These are phyloP conservation scores for Amphicarpaea edgeworthii DNA, from an alignment of 306 rosid species.

Conservation along the genomic window DNA sequence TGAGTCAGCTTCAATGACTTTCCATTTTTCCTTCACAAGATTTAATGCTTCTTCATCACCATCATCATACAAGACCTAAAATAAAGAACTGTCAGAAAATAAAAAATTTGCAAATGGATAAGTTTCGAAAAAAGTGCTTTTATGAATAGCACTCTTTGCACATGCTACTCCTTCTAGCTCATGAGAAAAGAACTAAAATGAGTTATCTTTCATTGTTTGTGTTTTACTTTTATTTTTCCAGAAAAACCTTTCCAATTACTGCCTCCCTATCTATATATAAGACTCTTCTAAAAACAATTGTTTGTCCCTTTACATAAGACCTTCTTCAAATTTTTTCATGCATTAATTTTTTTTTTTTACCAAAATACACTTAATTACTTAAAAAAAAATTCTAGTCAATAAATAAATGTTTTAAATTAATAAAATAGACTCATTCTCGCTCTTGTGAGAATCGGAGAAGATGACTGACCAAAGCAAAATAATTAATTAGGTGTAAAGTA, in stretches of 20 bases:
- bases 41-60: conserved; percentile 76
- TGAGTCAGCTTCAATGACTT: conserved; percentile 51
- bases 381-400: not conserved
- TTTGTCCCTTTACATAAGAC: not conserved
- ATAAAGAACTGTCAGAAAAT: conserved; percentile 34
- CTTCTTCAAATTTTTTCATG: not conserved
- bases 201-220: not conserved
- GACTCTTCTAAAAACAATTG: not conserved
- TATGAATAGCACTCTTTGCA: not conserved
- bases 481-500: not conserved
- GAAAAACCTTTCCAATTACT: not conserved
- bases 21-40: conserved; percentile 70
- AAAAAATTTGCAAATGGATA: not conserved
- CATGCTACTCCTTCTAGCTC: not conserved
- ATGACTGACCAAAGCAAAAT: not conserved
- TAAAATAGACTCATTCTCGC: not conserved
- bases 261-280: not conserved
- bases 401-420: not conserved
- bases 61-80: conserved; percentile 76
- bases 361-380: not conserved
- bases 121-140: not conserved
- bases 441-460: not conserved
- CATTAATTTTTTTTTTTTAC: not conserved
- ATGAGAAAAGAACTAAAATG: not conserved
- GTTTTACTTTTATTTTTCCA: not conserved